phyloP scores from a whole-genome alignment of 768 basidiomycete species.

The Pleurotus platypus region DNA sequence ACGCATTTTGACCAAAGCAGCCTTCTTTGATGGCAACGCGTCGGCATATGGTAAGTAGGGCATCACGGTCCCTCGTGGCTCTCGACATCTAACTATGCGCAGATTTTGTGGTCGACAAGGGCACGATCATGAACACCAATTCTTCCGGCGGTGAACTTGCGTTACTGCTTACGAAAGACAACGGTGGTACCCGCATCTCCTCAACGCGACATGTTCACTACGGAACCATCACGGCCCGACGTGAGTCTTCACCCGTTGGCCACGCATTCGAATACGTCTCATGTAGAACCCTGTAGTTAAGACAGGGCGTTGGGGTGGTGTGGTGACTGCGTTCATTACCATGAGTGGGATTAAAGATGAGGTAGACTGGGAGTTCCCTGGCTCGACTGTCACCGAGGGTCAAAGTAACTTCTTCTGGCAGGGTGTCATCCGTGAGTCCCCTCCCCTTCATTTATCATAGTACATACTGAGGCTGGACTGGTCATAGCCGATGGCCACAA shows the following conservation, averaged over 20 bases:
- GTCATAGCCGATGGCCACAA: slow-evolving; percentile 35
- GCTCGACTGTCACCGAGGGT: slow-evolving; percentile 52
- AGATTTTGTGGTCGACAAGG: slow-evolving; percentile 75
- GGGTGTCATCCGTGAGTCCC: slow-evolving; percentile 56
- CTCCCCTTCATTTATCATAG: background rate
- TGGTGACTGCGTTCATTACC: slow-evolving; percentile 82
- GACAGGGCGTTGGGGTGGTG: slow-evolving; percentile 74
- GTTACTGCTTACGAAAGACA: slow-evolving; percentile 61
- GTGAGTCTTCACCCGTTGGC: slow-evolving; percentile 30
- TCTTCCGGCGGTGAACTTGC: slow-evolving; percentile 61
- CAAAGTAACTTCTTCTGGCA: slow-evolving; percentile 87
- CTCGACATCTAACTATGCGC: background rate
- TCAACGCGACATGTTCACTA: slow-evolving; percentile 83
- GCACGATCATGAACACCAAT: slow-evolving; percentile 62
- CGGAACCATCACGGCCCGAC: slow-evolving; percentile 63
- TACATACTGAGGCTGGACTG: background rate
- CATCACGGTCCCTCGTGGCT: background rate
- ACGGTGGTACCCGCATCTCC: slow-evolving; percentile 75
- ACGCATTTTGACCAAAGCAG: slow-evolving; percentile 61
- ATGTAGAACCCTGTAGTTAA: slow-evolving; percentile 46
- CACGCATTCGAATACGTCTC: background rate
- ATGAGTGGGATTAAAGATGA: slow-evolving; percentile 85
- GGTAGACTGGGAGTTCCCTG: slow-evolving; percentile 87
- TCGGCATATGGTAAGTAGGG: slow-evolving; percentile 51
- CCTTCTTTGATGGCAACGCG: slow-evolving; percentile 72